Base-by-base conservation (phyloP, 2,329 filamentous ascomycete genomes). In the Penicillium italicum region DNA sequence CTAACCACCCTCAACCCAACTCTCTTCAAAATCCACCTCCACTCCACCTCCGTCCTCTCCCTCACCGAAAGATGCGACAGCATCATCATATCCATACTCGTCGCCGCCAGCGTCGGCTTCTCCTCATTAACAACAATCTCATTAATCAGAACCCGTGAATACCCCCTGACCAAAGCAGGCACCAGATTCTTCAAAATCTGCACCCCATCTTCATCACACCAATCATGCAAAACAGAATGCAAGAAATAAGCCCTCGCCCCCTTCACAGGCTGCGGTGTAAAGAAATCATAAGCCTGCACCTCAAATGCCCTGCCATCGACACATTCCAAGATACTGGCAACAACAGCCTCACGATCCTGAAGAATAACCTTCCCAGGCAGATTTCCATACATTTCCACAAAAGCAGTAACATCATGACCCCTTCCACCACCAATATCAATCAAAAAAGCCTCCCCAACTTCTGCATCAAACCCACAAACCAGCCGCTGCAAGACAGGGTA, bases 81-180 rank as follows among this genome's bases (percentile, higher is more conserved):
- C 41, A 43, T 30, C 10, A 18, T 20, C 41, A 43, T 18, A 20
- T 42, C 24, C 40, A 28, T 42, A 28, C 24, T 28, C 14, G 38
- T 26, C 1, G 22, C 22, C 14, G 38, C 38, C 8, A 42, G 22
- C 22, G 14, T 42, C 9, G 22, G 4, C 22, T 26, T 42, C 6
- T 55, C 12, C 56, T 77, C n/a, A 63, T 8, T 42, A 11, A 42
- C 8, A 9, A 44, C 22, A 26, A 41, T 26, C 38, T 26, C 38
- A 41, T 26, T n/a, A 8, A 41, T 10, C 12, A 41, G 38, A 26
- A 41, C 38, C 22, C 38, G 8, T 3, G 22, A 41, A 41, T 26
- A 26, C 5, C 22, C 22, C 22, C 22, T 41, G 2, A 26, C 38
- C 22, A 41, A 26, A 41, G 38, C 38, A 24, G 38, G 20, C 12